Conservation (phyloP, 306 rosid species). For the Urtica urens region DNA sequence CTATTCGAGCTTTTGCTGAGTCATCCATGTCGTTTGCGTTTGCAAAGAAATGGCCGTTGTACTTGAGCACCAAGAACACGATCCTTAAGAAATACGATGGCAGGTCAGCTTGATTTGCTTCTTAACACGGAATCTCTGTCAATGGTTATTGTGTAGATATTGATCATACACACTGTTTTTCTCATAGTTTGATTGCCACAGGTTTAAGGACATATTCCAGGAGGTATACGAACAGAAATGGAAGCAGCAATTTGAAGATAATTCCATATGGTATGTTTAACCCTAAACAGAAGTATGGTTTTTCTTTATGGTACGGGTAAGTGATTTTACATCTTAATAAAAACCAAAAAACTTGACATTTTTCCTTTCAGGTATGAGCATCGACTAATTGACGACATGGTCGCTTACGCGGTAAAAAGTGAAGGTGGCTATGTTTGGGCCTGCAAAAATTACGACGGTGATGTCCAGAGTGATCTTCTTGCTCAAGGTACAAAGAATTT, state of each 20-base stretch:
- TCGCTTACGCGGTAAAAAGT: conserved; percentile 85
- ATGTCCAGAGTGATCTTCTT: conserved; percentile 93
- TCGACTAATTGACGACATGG: conserved; percentile 98
- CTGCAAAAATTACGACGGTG: conserved; percentile 98
- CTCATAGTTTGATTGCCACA: conserved; percentile 20
- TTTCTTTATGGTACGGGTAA: too few relatives aligned
- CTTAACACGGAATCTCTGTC: conserved; percentile 5
- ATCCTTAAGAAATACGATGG: conserved; percentile 95
- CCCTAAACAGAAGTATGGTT: conserved; percentile 9
- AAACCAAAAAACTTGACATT: conserved; percentile 18
- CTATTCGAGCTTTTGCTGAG: conserved; percentile 89
- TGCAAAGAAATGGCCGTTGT: conserved; percentile 88
- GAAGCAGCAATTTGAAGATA: conserved; percentile 75
- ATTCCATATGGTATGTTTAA: conserved; percentile 69
- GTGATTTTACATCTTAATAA: conserved; percentile 7
- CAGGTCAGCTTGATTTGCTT: conserved; percentile 46
- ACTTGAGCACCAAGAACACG: conserved; percentile 92
- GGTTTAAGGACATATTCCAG: conserved; percentile 94
- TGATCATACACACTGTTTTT: neutral
- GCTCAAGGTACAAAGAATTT: conserved; percentile 63
- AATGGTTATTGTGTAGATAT: conserved; percentile 1
- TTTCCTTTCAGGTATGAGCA: conserved; percentile 75
- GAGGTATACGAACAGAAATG: conserved; percentile 81
- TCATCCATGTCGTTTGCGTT: conserved; percentile 79
- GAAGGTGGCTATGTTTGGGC: conserved; percentile 99